Percentiles rank a stretch among this genome's conserved stretches.
These are phyloP conservation scores for Malassezia yamatoensis DNA, from an alignment of 1,284 basidiomycete genomes.

Conservation along the genomic window DNA sequence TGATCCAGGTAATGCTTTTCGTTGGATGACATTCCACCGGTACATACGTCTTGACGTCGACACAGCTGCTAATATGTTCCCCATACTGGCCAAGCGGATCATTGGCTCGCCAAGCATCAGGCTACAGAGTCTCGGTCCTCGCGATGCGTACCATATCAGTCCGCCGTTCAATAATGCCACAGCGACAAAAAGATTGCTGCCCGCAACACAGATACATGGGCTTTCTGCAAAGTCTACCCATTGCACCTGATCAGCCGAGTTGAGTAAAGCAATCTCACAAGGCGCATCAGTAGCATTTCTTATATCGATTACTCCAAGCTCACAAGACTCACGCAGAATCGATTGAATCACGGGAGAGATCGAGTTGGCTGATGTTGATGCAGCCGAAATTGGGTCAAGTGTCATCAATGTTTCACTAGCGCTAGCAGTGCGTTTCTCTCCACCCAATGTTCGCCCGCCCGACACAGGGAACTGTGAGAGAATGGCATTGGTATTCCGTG, in stretches of 20 bases:
- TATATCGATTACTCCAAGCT: constrained; percentile 61
- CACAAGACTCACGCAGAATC: constrained; percentile 48
- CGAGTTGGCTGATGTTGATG: constrained; percentile 3
- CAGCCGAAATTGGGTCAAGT: background rate
- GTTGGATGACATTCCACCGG: constrained; percentile 32
- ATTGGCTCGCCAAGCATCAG: constrained; percentile 27
- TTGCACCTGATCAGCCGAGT: background rate
- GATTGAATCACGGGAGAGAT: constrained; percentile 23
- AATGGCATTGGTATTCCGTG: background rate
- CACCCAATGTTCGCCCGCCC: constrained; percentile 59
- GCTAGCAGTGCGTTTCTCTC: constrained; percentile 54
- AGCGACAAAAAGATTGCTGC: constrained; percentile 62
- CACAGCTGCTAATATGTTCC: constrained; percentile 29
- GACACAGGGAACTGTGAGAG: constrained; percentile 8
- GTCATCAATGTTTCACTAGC: constrained; percentile 51
- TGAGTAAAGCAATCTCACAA: constrained; percentile 60
- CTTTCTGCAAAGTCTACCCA: constrained; percentile 80
- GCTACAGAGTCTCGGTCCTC: constrained; percentile 28
- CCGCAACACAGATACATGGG: constrained; percentile 59
- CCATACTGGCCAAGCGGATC: constrained; percentile 27
- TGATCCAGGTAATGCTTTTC: constrained; percentile 24
- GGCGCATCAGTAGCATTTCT: constrained; percentile 61
- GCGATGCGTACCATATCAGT: constrained; percentile 30
- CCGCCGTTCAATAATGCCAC: constrained; percentile 45
- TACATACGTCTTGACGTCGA: constrained; percentile 26